These are phyloP conservation scores for Vararia minispora DNA, from an alignment of 768 basidiomycete species.

Conservation along the genomic window DNA sequence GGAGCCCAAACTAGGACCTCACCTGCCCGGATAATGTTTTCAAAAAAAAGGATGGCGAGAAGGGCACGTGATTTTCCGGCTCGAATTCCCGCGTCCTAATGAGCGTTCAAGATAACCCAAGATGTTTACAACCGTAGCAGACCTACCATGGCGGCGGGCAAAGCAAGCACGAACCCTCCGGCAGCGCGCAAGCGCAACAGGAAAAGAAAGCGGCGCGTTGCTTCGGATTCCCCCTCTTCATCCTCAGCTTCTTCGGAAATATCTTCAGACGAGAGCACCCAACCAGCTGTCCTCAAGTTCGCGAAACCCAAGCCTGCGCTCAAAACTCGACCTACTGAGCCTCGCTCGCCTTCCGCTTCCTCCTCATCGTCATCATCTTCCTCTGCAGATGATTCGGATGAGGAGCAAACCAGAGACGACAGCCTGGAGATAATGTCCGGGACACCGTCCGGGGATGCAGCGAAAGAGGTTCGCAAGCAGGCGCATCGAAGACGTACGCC, in stretches of 20 bases:
- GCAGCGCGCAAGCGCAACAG: conserved; percentile 20
- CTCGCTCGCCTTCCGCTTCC: conserved; percentile 2
- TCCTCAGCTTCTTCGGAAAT: conserved; percentile 17
- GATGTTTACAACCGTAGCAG: no score
- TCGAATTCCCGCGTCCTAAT: no score
- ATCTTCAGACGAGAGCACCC: conserved; percentile 8
- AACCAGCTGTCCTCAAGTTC: neutral
- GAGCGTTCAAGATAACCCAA: no score
- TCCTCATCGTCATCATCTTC: conserved; percentile 14
- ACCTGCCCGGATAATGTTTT: no score
- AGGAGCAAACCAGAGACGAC: conserved; percentile 3
- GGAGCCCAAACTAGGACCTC: no score
- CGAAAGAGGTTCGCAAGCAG: conserved; percentile 3
- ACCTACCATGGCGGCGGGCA: no score
- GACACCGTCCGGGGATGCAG: neutral
- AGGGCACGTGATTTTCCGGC: no score
- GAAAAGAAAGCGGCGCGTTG: conserved; percentile 24
- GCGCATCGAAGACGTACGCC: conserved; percentile 15
- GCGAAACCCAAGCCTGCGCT: conserved; percentile 4
- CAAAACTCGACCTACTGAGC: conserved; percentile 3
- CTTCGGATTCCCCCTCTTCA: conserved; percentile 19
- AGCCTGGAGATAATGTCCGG: no score
- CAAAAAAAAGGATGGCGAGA: no score
- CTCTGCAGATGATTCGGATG: conserved; percentile 13
- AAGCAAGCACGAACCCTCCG: conserved; percentile 17